Evolutionary conservation across 2,329 filamentous ascomycete species (phyloP), one percentile per base, ranked within the genome.

Genomic region (Emericellopsis cladophorae): DNA sequence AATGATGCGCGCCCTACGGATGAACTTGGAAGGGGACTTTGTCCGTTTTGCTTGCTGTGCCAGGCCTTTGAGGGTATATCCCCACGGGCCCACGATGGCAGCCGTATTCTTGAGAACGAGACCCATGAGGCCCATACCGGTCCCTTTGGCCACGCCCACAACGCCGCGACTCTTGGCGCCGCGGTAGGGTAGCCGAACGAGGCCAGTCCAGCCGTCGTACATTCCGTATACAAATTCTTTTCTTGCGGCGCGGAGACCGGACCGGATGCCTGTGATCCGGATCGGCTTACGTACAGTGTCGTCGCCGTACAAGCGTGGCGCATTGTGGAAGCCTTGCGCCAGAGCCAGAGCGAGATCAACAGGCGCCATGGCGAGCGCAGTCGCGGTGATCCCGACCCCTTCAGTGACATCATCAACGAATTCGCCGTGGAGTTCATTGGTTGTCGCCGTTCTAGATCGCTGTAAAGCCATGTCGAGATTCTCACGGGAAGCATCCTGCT

Each of bases 291-390:
- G 70, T 2, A 85, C 81, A 2, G 79, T 84, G 38, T 76, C 70
- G 49, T 85, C 81, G 12, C 79, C 80, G 48, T 84, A 85, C 0
- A 85, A 64, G 2, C 78, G 70, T 2, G 80, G 80, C 0, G 77
- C 78, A 47, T 84, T 84, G 54, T 84, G 79, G 46, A 84, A 83
- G 2, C 79, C 80, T 51, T 83, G 78, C 2, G 76, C 76, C 2
- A 84, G 53, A 0, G 76, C 75, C 33, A 82, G 58, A 0, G 71
- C 67, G 3, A 83, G 54, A 48, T 80, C 70, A 47, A 81, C 71
- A 0, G 80, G 80, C 0, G 75, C 72, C 45, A 63, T 66, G 7
- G 65, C 66, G 4, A 80, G 57, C 4, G 75, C 72, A 2, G 61
- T 53, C 0, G 67, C 67, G 0, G 73, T 68, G 46, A 68, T 67